Conservation (phyloP, 495 filamentous ascomycete genomes). For the Aspergillus hancockii region DNA sequence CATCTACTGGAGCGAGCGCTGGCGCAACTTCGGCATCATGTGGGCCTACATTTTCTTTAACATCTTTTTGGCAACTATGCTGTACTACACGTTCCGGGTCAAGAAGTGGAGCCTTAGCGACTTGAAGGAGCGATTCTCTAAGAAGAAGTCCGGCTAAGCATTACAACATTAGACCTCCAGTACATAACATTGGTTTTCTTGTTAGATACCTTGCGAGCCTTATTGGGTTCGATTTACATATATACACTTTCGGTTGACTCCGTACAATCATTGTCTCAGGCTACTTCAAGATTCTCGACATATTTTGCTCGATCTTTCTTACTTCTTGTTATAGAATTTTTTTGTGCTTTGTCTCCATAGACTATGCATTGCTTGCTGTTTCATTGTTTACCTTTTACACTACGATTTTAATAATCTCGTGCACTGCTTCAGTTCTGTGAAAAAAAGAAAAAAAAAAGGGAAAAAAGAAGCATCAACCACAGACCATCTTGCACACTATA, state of each 20-base stretch:
- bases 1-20: conserved; percentile 39
- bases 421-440: neutral
- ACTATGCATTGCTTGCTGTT: neutral
- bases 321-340: neutral
- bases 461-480: neutral
- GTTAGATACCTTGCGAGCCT: neutral
- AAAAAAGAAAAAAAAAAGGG: neutral
- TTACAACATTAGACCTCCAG: neutral
- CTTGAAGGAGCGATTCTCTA: neutral
- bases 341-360: neutral
- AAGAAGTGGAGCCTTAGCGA: conserved; percentile 24
- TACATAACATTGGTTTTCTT: neutral
- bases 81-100: conserved; percentile 54
- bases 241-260: neutral
- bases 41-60: conserved; percentile 55
- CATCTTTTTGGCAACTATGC: conserved; percentile 40
- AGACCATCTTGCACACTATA: neutral
- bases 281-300: neutral
- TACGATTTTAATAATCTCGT: neutral
- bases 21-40: conserved; percentile 47
- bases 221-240: neutral
- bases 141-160: neutral
- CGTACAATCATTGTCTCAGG: too few species aligned
- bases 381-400: neutral
- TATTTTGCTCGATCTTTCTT: neutral